Percentiles rank a stretch among this genome's conserved stretches.
Conservation (phyloP, 2,329 filamentous ascomycete species). For the Delphinella strobiligena region DNA sequence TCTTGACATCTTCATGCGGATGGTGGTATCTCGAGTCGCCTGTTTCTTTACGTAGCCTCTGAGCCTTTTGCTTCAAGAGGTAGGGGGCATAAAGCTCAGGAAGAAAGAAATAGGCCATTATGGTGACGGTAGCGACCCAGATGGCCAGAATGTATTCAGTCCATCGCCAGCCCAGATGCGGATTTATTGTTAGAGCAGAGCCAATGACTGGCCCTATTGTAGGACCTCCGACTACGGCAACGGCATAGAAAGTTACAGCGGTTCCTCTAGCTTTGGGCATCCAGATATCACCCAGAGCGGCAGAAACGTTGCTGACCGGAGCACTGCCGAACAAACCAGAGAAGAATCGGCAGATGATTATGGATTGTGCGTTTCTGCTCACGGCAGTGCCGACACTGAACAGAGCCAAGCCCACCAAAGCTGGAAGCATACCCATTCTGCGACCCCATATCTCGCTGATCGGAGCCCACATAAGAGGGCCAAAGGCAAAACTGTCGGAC, state of each 20-base stretch:
- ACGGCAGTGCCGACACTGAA: slow-evolving; percentile 36
- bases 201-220: slow-evolving; percentile 32
- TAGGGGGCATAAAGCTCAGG: slow-evolving; percentile 30
- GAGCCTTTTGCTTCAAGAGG: slow-evolving; percentile 28
- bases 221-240: slow-evolving; percentile 22
- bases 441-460: slow-evolving; percentile 35
- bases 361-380: slow-evolving; percentile 22
- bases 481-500: slow-evolving; percentile 8
- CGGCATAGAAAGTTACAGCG: slow-evolving; percentile 27
- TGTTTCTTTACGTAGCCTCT: slow-evolving; percentile 24
- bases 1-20: slow-evolving; percentile 32
- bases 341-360: slow-evolving; percentile 34
- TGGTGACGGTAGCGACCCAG: slow-evolving; percentile 20
- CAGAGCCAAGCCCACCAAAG: slow-evolving; percentile 29
- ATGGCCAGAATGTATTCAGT: slow-evolving; percentile 33
- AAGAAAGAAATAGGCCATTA: slow-evolving; percentile 19
- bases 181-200: slow-evolving; percentile 22
- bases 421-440: slow-evolving; percentile 31
- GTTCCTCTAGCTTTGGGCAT: slow-evolving; percentile 24
- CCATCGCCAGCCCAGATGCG: slow-evolving; percentile 33
- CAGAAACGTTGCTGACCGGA: slow-evolving; percentile 31
- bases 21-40: slow-evolving; percentile 30
- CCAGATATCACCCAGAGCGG: slow-evolving; percentile 33
- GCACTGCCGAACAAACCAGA: slow-evolving; percentile 32
- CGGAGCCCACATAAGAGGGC: slow-evolving; percentile 25